These are phyloP conservation scores for Candida tallmaniae DNA, from an alignment of 805 yeast species.

Conservation along the genomic window DNA sequence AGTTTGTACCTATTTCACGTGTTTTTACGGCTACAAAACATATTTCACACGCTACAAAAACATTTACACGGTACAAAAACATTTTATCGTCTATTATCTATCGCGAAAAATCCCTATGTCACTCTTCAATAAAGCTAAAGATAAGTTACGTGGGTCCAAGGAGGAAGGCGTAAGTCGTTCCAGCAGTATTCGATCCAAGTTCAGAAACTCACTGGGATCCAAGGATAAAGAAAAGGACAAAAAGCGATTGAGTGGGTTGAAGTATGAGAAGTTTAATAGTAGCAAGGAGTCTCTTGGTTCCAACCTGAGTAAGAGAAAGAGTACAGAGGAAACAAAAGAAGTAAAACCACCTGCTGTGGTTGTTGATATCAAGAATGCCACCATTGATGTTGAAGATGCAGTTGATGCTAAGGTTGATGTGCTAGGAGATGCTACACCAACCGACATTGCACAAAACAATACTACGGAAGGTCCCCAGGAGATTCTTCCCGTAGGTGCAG, in stretches of 20 bases:
- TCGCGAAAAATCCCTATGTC: too few species aligned
- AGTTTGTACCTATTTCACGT: too few species aligned
- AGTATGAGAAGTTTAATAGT: slow-evolving; percentile 5
- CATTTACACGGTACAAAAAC: too few species aligned
- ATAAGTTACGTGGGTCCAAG: slow-evolving; percentile 9
- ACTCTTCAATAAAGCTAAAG: slow-evolving; percentile 11
- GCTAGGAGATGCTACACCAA: neutral
- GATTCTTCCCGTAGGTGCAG: neutral
- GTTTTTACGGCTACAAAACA: too few species aligned
- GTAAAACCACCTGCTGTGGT: neutral
- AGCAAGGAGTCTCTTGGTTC: slow-evolving; percentile 4
- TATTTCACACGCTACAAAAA: too few species aligned
- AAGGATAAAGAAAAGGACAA: slow-evolving; percentile 9
- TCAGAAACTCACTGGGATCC: neutral
- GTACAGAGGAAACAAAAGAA: neutral
- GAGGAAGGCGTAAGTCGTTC: slow-evolving; percentile 5
- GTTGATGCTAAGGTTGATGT: neutral
- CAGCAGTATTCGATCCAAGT: slow-evolving; percentile 5
- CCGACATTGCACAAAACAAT: neutral
- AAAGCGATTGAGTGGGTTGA: slow-evolving; percentile 14
- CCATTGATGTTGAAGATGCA: neutral
- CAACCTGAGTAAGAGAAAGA: neutral
- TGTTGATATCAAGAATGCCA: neutral
- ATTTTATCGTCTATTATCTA: too few species aligned
- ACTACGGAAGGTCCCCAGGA: neutral